phyloP scores from a whole-genome alignment of 2,329 filamentous ascomycete species.

The Monilinia fructigena region DNA sequence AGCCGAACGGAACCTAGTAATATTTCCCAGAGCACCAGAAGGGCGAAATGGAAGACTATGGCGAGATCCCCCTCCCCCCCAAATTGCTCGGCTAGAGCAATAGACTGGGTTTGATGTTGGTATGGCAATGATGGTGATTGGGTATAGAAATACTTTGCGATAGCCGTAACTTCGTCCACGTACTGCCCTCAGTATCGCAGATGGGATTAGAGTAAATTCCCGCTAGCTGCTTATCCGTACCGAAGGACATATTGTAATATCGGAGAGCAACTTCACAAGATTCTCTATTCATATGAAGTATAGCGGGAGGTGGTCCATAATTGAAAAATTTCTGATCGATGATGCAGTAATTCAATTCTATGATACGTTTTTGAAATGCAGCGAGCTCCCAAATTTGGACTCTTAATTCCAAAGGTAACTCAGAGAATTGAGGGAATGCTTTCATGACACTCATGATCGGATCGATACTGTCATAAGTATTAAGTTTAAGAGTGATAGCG shows the following conservation, averaged over 20 bases:
- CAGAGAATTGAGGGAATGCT: not conserved
- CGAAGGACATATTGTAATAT: slow-evolving; percentile 21
- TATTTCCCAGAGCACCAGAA: slow-evolving; percentile 6
- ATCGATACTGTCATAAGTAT: not conserved
- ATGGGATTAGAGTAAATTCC: slow-evolving; percentile 24
- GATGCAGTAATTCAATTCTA: slow-evolving; percentile 20
- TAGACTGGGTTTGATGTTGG: slow-evolving; percentile 21
- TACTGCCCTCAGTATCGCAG: slow-evolving; percentile 20
- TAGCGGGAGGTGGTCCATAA: slow-evolving; percentile 14
- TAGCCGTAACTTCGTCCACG: slow-evolving; percentile 20
- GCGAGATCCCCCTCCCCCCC: not conserved
- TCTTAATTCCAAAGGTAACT: slow-evolving; percentile 14
- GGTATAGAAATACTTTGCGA: slow-evolving; percentile 19
- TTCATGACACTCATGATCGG: not conserved
- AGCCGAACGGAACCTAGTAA: slow-evolving; percentile 2
- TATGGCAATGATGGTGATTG: slow-evolving; percentile 2
- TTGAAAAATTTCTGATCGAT: slow-evolving; percentile 13
- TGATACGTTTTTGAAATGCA: slow-evolving; percentile 10
- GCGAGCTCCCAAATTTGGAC: slow-evolving; percentile 13
- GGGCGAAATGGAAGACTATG: slow-evolving; percentile 16
- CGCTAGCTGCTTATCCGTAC: slow-evolving; percentile 15
- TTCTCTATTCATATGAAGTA: slow-evolving; percentile 24
- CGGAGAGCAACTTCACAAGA: slow-evolving; percentile 17
- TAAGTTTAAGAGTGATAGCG: not conserved
- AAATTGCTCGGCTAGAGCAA: slow-evolving; percentile 14